Evolutionary conservation across 495 filamentous ascomycete genomes (phyloP), one percentile per base, ranked within the genome.

Genomic region (Xylaria bambusicola): DNA sequence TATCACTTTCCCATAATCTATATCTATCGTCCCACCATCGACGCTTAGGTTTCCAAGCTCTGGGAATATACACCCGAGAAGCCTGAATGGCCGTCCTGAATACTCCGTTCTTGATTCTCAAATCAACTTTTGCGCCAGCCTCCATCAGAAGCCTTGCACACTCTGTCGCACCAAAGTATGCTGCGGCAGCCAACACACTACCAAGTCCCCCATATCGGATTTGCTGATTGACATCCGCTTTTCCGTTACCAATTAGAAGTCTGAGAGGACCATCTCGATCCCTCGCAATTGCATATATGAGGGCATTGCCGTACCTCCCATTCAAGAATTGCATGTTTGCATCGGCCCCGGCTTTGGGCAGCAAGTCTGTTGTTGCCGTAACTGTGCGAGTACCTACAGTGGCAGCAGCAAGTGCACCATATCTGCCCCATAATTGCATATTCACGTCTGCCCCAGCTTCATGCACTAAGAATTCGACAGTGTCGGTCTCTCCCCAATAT

Each of bases 161-260:
- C 13, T 31, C 6, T 6, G 9, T 31, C 4, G 2, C 1, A 13
- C 46, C 46, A 9, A 6, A 49, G 15, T 17, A 49, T 49, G 26
- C 26, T n/a, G 47, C 27, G 8, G 47, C 27, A 21, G 17, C 27
- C 0, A 50, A 18, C 10, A 27, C 26, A 4, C 17, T 31, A 15
- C 27, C 27, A 31, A 8, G 21, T 1, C 10, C 13, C 1, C 27
- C 47, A 33, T 50, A 2, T 6, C n/a, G 46, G 1, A 49, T 23
- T 31, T 49, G 46, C 46, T 49, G 46, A 20, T 49, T 31, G n/a
- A 49, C 46, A 18, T 49, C 46, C 27, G 46, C 46, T 10, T 15
- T 13, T 9, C 7, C 36, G 6, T 6, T 15, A 38, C 6, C 3
- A 15, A 49, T 15, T 10, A 49, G 12, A 12, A 18, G 20, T 12